Conservation (phyloP, 2,329 filamentous ascomycete genomes). For the Hymenoscyphus occultus region DNA sequence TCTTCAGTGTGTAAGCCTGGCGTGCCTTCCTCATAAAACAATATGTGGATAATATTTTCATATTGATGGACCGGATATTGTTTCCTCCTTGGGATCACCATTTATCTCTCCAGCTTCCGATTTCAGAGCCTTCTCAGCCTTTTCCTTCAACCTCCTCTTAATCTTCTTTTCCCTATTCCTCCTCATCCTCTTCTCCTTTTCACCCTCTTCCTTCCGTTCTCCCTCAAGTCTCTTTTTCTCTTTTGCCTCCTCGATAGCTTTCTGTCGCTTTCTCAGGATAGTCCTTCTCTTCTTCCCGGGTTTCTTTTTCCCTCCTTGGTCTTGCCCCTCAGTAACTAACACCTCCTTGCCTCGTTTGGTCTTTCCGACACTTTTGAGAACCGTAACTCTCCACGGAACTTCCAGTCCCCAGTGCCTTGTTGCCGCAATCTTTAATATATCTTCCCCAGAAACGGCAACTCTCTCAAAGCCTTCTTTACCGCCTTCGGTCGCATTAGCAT, state of each 20-base stretch:
- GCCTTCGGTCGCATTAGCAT: slow-evolving; percentile 37
- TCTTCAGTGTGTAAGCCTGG: too few species aligned
- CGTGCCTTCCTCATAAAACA: too few species aligned
- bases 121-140: slow-evolving; percentile 46
- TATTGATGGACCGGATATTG: neutral
- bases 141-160: slow-evolving; percentile 56
- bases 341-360: slow-evolving; percentile 24
- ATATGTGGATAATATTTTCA: too few species aligned
- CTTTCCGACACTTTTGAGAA: slow-evolving; percentile 38
- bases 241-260: slow-evolving; percentile 38
- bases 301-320: slow-evolving; percentile 37
- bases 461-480: slow-evolving; percentile 41
- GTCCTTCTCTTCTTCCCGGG: slow-evolving; percentile 60
- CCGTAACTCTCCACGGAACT: slow-evolving; percentile 57
- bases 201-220: slow-evolving; percentile 52
- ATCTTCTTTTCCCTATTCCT: slow-evolving; percentile 59
- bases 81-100: neutral
- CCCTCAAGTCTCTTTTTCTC: slow-evolving; percentile 41
- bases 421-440: slow-evolving; percentile 45
- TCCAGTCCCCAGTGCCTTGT: slow-evolving; percentile 55
- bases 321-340: slow-evolving; percentile 8
- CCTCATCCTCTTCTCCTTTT: slow-evolving; percentile 61
- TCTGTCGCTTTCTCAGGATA: slow-evolving; percentile 43
- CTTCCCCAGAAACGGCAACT: slow-evolving; percentile 52
- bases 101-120: neutral